Evolutionary conservation across 768 basidiomycete species (phyloP).

Genomic region (Naganishia kalamii): DNA sequence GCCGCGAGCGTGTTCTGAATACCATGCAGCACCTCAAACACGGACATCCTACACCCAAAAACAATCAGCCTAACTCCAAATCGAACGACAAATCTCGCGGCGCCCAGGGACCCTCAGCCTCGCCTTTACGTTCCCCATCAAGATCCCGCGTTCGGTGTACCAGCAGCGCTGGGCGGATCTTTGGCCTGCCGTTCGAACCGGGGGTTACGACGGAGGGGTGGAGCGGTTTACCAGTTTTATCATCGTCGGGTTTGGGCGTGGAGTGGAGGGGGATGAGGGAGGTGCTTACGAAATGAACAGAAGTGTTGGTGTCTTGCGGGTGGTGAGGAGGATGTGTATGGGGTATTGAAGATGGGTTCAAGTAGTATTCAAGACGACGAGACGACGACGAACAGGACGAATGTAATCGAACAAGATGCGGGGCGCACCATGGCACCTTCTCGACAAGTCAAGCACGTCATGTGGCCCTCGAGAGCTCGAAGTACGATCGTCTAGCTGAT

Average conservation of each 20-base stretch:
- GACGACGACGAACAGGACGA: too few species aligned
- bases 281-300: too few species aligned
- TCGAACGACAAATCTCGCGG: neutral
- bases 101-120: slow-evolving; percentile 6
- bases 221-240: slow-evolving; percentile 19
- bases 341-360: too few species aligned
- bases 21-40: neutral
- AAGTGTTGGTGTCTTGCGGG: neutral
- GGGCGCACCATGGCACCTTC: too few species aligned
- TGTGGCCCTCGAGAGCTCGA: too few species aligned
- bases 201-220: neutral
- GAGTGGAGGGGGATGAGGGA: neutral
- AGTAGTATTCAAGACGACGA: too few species aligned
- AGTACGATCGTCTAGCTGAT: too few species aligned
- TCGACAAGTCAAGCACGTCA: too few species aligned
- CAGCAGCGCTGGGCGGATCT: neutral
- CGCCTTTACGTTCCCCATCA: slow-evolving; percentile 18
- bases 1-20: neutral
- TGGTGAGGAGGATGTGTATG: too few species aligned
- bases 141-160: neutral
- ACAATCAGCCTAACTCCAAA: neutral
- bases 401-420: too few species aligned
- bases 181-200: neutral
- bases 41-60: neutral
- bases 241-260: neutral